phyloP scores from a whole-genome alignment of 108 stramenopile species.

The Epithemia pelagica region DNA sequence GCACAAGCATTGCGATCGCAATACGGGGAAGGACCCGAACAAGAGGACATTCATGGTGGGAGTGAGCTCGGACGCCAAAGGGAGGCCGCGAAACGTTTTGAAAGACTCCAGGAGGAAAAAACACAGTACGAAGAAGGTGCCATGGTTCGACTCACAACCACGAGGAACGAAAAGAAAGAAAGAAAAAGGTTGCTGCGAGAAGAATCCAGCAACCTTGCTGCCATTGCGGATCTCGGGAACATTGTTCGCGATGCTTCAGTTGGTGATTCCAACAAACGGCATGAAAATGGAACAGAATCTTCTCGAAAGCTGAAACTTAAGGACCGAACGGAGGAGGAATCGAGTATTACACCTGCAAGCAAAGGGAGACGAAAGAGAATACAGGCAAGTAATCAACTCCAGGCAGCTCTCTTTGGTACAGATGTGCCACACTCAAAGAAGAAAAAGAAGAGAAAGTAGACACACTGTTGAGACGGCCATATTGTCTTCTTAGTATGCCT shows the following conservation, averaged over 20 bases:
- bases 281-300: constrained; percentile 38
- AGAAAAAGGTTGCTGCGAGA: constrained; percentile 60
- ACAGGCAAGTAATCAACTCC: constrained; percentile 45
- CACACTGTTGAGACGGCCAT: too few species aligned
- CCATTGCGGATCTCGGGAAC: constrained; percentile 71
- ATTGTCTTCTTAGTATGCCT: too few species aligned
- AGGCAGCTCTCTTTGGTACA: constrained; percentile 58
- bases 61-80: constrained; percentile 52
- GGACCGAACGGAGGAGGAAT: constrained; percentile 12
- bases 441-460: constrained; percentile 19
- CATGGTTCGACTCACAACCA: constrained; percentile 69
- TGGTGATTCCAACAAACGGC: constrained; percentile 16
- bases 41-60: constrained; percentile 82
- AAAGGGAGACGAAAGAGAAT: constrained; percentile 9
- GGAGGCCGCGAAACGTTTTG: constrained; percentile 53
- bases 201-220: constrained; percentile 69
- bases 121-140: constrained; percentile 67
- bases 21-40: constrained; percentile 78
- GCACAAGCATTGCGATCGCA: constrained; percentile 61
- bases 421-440: constrained; percentile 15
- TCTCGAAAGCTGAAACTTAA: constrained; percentile 43
- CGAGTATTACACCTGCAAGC: constrained; percentile 18
- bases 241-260: constrained; percentile 53
- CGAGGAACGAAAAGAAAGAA: constrained; percentile 77
- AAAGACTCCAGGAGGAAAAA: constrained; percentile 57